Base-by-base conservation (phyloP, 192 early-diverging fungal genomes). In the Bifiguratus adelaidae region DNA sequence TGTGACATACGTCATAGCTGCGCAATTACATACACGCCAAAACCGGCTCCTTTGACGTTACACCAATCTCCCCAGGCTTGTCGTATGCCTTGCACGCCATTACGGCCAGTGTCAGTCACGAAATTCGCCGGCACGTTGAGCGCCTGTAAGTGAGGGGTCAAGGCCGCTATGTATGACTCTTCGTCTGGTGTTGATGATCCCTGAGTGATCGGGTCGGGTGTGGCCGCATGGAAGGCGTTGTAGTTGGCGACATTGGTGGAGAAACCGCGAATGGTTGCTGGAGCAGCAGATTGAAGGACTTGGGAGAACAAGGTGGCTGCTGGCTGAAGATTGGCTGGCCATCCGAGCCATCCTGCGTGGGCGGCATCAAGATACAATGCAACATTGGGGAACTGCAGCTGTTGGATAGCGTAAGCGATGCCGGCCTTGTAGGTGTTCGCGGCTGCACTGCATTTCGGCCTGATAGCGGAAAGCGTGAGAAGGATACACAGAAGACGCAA, bases 291-390 rank as follows among this genome's bases (percentile, higher is more conserved):
- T 1, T 28, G 6, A 12, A 65, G 20, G 25, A 53, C 63, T 16
- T 53, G 27, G 8, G 30, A 2, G 50, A 69, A 68, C 21, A 68
- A 21, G 32, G 36, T 18, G 30, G n/a, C 57, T 3, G 55, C 53
- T 28, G 43, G 46, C 19, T 12, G 11, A n/a, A 29, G 21, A 41
- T 74, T 74, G 33, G 38, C 22, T 22, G 30, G 30, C 65, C 65
- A 68, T 25, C 65, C 65, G 15, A 68, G 48, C 65, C 65, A 68
- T 44, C 68, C 68, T 42, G 63, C 65, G 38, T 68, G 65, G 19
- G 64, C 65, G 26, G 40, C 29, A 44, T 68, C 65, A 24, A 68
- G 28, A 52, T 68, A 68, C 44, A 60, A 36, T 27, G 33, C 65
- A 16, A 55, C 48, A 26, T 68, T 74, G 23, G 29, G 32, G 12